phyloP scores from a whole-genome alignment of 2,329 filamentous ascomycete genomes.

The Ascocoryne sarcoides region DNA sequence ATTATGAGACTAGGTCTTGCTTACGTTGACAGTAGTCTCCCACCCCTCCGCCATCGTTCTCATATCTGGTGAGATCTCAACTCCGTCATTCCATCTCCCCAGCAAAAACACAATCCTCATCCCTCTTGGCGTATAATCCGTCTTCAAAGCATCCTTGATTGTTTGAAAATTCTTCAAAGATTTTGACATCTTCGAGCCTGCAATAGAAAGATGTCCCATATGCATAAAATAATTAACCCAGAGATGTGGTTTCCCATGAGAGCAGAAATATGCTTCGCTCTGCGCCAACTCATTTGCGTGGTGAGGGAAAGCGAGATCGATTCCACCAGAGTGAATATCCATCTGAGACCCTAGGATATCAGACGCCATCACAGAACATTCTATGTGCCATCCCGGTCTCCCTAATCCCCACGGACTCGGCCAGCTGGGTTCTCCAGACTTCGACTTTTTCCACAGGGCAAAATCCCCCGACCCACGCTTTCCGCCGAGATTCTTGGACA shows the following conservation, averaged over 20 bases:
- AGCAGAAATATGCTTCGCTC: constrained; percentile 67
- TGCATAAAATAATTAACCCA: constrained; percentile 97
- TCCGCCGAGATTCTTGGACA: constrained; percentile 50
- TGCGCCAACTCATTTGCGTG: constrained; percentile 91
- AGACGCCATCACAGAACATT: constrained; percentile 93
- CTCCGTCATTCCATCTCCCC: constrained; percentile 81
- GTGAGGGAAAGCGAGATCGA: constrained; percentile 86
- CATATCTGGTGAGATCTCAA: constrained; percentile 83
- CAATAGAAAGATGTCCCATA: constrained; percentile 86
- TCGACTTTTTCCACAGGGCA: constrained; percentile 87
- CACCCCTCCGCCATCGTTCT: constrained; percentile 65
- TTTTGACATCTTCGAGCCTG: constrained; percentile 93
- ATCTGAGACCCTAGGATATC: constrained; percentile 76
- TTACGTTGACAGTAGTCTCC: constrained; percentile 67
- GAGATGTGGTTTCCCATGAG: constrained; percentile 43
- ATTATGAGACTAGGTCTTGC: constrained; percentile 18
- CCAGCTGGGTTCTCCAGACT: constrained; percentile 88
- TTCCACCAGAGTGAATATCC: constrained; percentile 88
- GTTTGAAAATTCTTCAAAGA: constrained; percentile 94
- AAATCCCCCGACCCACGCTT: constrained; percentile 81
- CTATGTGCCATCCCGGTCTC: constrained; percentile 92
- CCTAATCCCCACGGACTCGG: constrained; percentile 79
- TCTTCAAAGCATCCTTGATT: constrained; percentile 69
- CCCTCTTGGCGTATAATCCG: constrained; percentile 64
- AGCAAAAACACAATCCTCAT: constrained; percentile 82